Conservation (phyloP, 306 rosid genomes). For the Castanea mollissima region DNA sequence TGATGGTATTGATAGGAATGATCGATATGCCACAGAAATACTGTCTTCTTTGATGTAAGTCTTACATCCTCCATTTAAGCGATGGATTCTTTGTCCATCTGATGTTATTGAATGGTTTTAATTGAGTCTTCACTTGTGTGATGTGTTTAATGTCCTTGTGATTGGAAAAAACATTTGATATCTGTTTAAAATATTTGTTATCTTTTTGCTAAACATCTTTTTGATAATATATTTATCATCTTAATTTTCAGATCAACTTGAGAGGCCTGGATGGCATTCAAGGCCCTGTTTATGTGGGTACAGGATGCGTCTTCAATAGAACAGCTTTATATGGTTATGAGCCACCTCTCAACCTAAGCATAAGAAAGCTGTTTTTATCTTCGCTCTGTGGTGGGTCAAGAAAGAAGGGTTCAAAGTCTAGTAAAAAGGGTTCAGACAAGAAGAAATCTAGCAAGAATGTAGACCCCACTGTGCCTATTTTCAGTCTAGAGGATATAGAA, state of each 20-base stretch:
- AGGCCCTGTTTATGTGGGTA: slow-evolving; percentile 98
- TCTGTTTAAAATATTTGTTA: not conserved
- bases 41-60: slow-evolving; percentile 96
- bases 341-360: slow-evolving; percentile 83
- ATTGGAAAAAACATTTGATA: not conserved
- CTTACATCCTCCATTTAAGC: not conserved
- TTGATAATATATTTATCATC: not conserved
- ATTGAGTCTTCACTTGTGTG: not conserved
- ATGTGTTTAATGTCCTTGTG: not conserved
- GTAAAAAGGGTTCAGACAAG: slow-evolving; percentile 74
- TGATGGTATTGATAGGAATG: slow-evolving; percentile 91
- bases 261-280: slow-evolving; percentile 97
- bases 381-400: slow-evolving; percentile 71
- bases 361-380: slow-evolving; percentile 61
- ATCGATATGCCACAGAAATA: slow-evolving; percentile 94
- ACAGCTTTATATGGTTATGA: slow-evolving; percentile 93
- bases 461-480: slow-evolving; percentile 83
- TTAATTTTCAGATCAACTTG: slow-evolving; percentile 73
- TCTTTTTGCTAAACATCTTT: not conserved
- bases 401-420: slow-evolving; percentile 72
- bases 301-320: slow-evolving; percentile 95
- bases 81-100: slow-evolving; percentile 1
- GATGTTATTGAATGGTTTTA: slow-evolving; percentile 4
- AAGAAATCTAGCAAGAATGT: slow-evolving; percentile 70
- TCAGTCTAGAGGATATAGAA: slow-evolving; percentile 87